Percentiles rank a stretch among this genome's conserved stretches.
phyloP scores from a whole-genome alignment of 1,284 basidiomycete species.

The Sutorius eximius region DNA sequence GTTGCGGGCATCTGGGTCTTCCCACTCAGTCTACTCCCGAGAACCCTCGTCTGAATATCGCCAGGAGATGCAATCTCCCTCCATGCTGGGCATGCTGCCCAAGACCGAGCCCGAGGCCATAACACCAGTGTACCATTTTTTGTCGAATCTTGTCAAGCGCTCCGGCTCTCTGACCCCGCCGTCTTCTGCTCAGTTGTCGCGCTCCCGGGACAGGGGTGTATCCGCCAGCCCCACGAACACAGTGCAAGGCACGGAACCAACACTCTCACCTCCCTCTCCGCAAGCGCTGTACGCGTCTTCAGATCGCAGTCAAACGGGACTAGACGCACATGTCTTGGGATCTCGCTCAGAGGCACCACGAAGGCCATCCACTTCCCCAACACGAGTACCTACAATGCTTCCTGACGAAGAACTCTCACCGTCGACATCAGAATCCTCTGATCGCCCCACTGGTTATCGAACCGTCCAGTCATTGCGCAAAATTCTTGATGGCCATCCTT shows the following conservation, averaged over 20 bases:
- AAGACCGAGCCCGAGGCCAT: constrained; percentile 39
- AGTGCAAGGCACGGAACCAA: constrained; percentile 8
- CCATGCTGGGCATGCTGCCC: constrained; percentile 24
- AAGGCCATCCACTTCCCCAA: constrained; percentile 22
- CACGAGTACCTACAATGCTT: constrained; percentile 48
- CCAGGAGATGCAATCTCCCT: constrained; percentile 13
- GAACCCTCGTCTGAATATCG: background rate
- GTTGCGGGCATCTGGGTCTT: constrained; percentile 46
- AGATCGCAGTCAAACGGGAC: constrained; percentile 13
- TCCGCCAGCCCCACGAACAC: constrained; percentile 25
- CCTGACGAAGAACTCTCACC: constrained; percentile 55
- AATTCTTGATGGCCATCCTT: constrained; percentile 61
- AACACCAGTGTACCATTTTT: constrained; percentile 58
- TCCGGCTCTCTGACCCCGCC: constrained; percentile 37
- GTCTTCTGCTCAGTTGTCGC: constrained; percentile 32
- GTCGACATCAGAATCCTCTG: constrained; percentile 45
- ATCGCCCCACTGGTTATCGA: constrained; percentile 51
- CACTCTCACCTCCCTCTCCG: constrained; percentile 12
- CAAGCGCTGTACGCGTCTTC: constrained; percentile 11
- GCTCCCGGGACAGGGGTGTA: constrained; percentile 20
- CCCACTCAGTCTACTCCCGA: constrained; percentile 31
- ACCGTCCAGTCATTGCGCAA: constrained; percentile 66
- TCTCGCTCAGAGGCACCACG: constrained; percentile 43
- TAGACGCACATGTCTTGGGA: constrained; percentile 15
- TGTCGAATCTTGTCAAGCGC: constrained; percentile 50